A percentile compares a stretch with the other conserved stretches of the same genome.
Conservation (phyloP, 2,329 filamentous ascomycete species). For the Trichoderma sp. region DNA sequence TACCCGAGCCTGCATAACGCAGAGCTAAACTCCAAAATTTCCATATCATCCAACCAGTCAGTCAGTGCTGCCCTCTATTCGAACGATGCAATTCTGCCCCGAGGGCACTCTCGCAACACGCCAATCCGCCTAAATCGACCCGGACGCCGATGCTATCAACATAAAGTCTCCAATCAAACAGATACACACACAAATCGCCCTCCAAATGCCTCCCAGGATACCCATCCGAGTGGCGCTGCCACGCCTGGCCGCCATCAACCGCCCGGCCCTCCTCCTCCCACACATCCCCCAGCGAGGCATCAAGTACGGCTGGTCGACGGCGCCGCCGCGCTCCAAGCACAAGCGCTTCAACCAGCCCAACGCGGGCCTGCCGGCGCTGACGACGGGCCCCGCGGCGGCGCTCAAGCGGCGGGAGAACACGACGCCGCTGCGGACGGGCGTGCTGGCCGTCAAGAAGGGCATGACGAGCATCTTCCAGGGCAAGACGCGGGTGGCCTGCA, state of each 20-base stretch:
- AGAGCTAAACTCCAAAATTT: slow-evolving; percentile 31
- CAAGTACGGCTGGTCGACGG: slow-evolving; percentile 64
- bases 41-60: neutral
- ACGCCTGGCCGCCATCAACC: slow-evolving; percentile 39
- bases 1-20: slow-evolving; percentile 26
- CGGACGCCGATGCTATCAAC: neutral
- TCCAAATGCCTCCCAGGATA: slow-evolving; percentile 51
- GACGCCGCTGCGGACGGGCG: slow-evolving; percentile 72
- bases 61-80: neutral
- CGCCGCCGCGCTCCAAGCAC: slow-evolving; percentile 54
- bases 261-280: slow-evolving; percentile 46
- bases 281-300: slow-evolving; percentile 52
- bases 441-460: slow-evolving; percentile 87
- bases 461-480: slow-evolving; percentile 91
- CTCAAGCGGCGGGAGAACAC: slow-evolving; percentile 61
- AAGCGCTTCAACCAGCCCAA: slow-evolving; percentile 63
- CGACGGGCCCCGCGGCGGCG: slow-evolving; percentile 62
- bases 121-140: too few species aligned
- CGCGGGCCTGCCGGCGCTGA: slow-evolving; percentile 58
- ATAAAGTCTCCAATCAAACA: neutral
- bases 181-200: neutral
- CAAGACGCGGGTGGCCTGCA: slow-evolving; percentile 79
- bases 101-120: neutral
- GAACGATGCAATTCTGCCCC: neutral
- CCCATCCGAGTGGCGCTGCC: slow-evolving; percentile 49